A percentile compares a stretch with the other conserved stretches of the same genome.
Evolutionary conservation across 129 eudicot genomes (phyloP).

Genomic region (Oenanthe sinensis): DNA sequence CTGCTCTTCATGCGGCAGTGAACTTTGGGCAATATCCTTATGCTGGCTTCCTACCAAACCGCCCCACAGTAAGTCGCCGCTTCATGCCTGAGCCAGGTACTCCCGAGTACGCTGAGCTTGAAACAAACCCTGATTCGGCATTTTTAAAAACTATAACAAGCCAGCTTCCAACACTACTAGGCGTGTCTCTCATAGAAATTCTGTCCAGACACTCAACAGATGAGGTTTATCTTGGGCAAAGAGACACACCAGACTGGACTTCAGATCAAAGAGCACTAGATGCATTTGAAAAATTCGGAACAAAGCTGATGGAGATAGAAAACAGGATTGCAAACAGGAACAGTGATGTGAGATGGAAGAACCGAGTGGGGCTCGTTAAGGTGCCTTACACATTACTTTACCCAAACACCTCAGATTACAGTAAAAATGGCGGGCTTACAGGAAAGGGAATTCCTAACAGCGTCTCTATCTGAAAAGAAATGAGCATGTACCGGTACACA

Average conservation of each 20-base stretch:
- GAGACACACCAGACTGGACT: constrained; percentile 42
- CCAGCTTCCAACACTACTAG: constrained; percentile 45
- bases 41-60: constrained; percentile 52
- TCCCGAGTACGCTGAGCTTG: constrained; percentile 32
- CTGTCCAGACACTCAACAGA: constrained; percentile 47
- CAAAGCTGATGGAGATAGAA: constrained; percentile 33
- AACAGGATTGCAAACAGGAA: constrained; percentile 27
- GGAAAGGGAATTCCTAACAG: constrained; percentile 50
- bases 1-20: constrained; percentile 57
- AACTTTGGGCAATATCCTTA: constrained; percentile 50
- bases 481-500: neutral
- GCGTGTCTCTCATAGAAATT: constrained; percentile 43
- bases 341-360: constrained; percentile 24
- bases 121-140: constrained; percentile 34
- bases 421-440: constrained; percentile 35
- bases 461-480: constrained; percentile 12
- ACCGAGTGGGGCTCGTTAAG: constrained; percentile 39
- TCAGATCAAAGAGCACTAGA: constrained; percentile 26
- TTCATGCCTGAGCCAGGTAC: constrained; percentile 44
- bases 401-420: constrained; percentile 35
- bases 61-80: constrained; percentile 53
- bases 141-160: constrained; percentile 47
- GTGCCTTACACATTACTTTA: constrained; percentile 33
- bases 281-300: constrained; percentile 33
- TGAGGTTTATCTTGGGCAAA: constrained; percentile 56